A percentile compares a stretch with the other conserved stretches of the same genome.
Evolutionary conservation across 2,329 filamentous ascomycete genomes (phyloP).

Genomic region (Colletotrichum coccodes): DNA sequence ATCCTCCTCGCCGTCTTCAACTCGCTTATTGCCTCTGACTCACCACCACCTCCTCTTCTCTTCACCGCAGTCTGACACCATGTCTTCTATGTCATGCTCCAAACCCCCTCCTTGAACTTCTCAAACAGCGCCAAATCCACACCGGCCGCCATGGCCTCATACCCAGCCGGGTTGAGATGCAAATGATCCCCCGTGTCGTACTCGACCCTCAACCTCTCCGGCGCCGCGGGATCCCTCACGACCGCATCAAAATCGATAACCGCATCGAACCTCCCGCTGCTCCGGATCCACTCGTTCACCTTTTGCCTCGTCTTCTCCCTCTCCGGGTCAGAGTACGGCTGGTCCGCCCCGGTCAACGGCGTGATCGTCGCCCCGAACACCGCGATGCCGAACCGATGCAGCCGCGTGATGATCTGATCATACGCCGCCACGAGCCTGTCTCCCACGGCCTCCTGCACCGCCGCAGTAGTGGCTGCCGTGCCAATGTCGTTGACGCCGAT

Average conservation of each 20-base stretch:
- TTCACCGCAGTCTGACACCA: background rate
- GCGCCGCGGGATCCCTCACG: conserved; percentile 58
- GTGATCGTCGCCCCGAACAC: conserved; percentile 67
- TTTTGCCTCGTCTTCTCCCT: conserved; percentile 63
- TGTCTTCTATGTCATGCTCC: background rate
- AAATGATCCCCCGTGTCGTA: conserved; percentile 70
- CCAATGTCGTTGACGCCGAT: conserved; percentile 75
- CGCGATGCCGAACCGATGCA: conserved; percentile 62
- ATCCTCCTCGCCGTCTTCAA: background rate
- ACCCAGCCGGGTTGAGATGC: conserved; percentile 66
- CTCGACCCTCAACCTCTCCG: conserved; percentile 49
- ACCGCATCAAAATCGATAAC: conserved; percentile 71
- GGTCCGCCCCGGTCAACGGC: conserved; percentile 55
- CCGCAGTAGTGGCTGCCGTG: conserved; percentile 51
- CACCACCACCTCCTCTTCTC: background rate
- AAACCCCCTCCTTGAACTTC: conserved; percentile 36
- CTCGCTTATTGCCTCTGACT: background rate
- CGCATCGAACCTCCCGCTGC: conserved; percentile 64
- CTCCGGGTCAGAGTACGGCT: conserved; percentile 59
- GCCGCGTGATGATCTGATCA: conserved; percentile 62
- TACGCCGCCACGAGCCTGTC: conserved; percentile 63
- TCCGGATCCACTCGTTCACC: conserved; percentile 69
- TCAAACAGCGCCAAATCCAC: conserved; percentile 64
- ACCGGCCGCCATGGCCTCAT: conserved; percentile 62
- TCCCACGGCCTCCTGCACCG: conserved; percentile 55